phyloP scores from a whole-genome alignment of 1,139 yeast species.

The Magnusiomyces ingens region DNA sequence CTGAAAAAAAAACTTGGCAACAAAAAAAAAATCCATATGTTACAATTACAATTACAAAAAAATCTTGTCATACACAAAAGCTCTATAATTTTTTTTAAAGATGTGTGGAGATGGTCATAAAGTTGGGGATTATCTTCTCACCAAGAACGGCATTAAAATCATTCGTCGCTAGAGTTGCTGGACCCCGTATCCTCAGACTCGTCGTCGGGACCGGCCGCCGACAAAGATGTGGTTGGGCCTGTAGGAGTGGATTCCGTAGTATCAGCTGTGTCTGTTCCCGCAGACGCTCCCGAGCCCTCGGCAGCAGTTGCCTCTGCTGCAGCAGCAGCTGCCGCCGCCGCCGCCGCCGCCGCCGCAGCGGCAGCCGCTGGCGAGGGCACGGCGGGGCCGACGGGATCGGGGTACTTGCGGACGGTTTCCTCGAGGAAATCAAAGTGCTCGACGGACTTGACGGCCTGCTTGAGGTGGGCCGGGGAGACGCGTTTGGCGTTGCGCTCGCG shows the following conservation, averaged over 20 bases:
- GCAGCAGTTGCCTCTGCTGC: not conserved
- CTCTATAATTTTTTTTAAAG: too few relatives aligned
- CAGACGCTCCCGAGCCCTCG: not conserved
- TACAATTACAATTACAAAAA: too few relatives aligned
- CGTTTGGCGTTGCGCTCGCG: conserved; percentile 69
- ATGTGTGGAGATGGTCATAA: too few relatives aligned
- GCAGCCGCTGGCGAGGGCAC: conserved; percentile 9
- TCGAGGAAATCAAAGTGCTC: conserved; percentile 90
- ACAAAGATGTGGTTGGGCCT: not conserved
- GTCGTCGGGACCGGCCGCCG: not conserved
- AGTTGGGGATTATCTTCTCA: too few relatives aligned
- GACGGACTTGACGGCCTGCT: conserved; percentile 74
- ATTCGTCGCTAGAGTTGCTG: not conserved
- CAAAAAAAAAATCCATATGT: too few relatives aligned
- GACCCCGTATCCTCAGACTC: conserved; percentile 4
- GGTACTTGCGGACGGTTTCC: conserved; percentile 61
- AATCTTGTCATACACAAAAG: too few relatives aligned
- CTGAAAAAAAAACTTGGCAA: too few relatives aligned
- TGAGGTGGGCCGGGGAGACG: conserved; percentile 75
- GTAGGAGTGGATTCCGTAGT: too few relatives aligned
- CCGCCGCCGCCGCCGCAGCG: not conserved
- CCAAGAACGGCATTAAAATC: too few relatives aligned
- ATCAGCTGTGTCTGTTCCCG: too few relatives aligned
- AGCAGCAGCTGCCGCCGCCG: conserved; percentile 8
- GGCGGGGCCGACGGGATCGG: conserved; percentile 31